Evolutionary conservation across 1,284 basidiomycete genomes (phyloP).

Genomic region (Tilletia caries): DNA sequence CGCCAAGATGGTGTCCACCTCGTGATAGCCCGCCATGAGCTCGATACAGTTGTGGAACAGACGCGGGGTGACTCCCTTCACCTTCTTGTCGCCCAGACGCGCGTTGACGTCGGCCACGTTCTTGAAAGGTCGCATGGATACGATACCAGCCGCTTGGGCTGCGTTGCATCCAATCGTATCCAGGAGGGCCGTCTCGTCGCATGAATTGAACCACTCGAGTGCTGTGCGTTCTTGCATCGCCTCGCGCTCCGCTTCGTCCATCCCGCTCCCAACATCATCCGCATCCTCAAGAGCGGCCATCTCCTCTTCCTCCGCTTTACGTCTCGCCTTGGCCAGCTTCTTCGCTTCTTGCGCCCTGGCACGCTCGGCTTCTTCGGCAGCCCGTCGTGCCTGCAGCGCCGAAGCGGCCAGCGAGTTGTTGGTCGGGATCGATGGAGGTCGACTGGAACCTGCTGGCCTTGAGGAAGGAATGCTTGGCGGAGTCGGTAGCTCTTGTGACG

Average conservation of each 20-base stretch:
- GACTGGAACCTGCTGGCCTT: neutral
- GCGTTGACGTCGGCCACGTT: conserved; percentile 65
- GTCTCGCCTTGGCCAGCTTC: conserved; percentile 1
- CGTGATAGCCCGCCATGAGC: conserved; percentile 80
- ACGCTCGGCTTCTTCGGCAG: conserved; percentile 4
- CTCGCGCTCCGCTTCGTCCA: conserved; percentile 23
- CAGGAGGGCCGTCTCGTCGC: conserved; percentile 70
- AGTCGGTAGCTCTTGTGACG: neutral
- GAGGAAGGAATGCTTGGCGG: conserved; percentile 7
- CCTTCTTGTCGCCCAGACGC: conserved; percentile 70
- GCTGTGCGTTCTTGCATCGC: conserved; percentile 39
- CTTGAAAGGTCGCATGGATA: conserved; percentile 74
- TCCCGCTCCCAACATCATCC: conserved; percentile 7
- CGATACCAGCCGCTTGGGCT: conserved; percentile 77
- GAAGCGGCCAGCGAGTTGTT: neutral
- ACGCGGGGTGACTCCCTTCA: conserved; percentile 84
- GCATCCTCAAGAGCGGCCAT: neutral
- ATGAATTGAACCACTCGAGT: conserved; percentile 76
- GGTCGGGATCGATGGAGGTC: neutral
- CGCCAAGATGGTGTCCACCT: conserved; percentile 83
- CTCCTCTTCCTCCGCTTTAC: conserved; percentile 3
- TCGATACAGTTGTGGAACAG: conserved; percentile 85
- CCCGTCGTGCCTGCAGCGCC: conserved; percentile 5
- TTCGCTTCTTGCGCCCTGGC: neutral
- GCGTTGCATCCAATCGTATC: conserved; percentile 83